A percentile compares a stretch with the other conserved stretches of the same genome.
Conservation (phyloP, 768 basidiomycete species). For the Mycena amicta region DNA sequence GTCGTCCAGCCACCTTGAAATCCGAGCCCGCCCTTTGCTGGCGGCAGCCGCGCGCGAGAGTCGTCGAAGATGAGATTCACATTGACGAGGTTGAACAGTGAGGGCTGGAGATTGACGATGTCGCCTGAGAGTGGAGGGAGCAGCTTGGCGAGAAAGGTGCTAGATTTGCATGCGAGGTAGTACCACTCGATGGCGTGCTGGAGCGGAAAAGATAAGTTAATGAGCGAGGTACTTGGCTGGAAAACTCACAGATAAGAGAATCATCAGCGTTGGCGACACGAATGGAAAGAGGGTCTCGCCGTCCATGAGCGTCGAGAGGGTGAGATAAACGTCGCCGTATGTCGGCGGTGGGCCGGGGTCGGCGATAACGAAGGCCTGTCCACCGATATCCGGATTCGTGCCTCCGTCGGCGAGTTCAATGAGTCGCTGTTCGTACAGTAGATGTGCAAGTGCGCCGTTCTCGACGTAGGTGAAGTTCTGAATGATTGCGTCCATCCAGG, state of each 20-base stretch:
- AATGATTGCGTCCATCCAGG: slow-evolving; percentile 60
- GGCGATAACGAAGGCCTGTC: slow-evolving; percentile 66
- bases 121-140: slow-evolving; percentile 53
- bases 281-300: slow-evolving; percentile 57
- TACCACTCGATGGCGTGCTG: slow-evolving; percentile 56
- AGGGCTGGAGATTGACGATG: slow-evolving; percentile 58
- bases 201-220: background rate
- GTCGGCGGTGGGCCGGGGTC: slow-evolving; percentile 68
- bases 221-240: background rate
- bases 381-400: slow-evolving; percentile 66
- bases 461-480: slow-evolving; percentile 76
- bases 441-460: slow-evolving; percentile 72
- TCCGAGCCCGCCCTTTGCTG: slow-evolving; percentile 62
- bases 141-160: slow-evolving; percentile 40
- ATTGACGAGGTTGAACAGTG: slow-evolving; percentile 54
- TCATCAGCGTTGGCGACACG: slow-evolving; percentile 65
- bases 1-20: slow-evolving; percentile 63
- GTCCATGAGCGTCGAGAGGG: slow-evolving; percentile 56
- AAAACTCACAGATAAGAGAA: slow-evolving; percentile 48
- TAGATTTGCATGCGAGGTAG: slow-evolving; percentile 48
- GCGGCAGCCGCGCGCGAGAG: slow-evolving; percentile 58
- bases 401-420: slow-evolving; percentile 45
- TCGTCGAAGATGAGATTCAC: slow-evolving; percentile 67
- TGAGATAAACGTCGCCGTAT: slow-evolving; percentile 63
- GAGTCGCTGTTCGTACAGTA: slow-evolving; percentile 73